phyloP scores from a whole-genome alignment of 208 protist genomes.

The Crithidia brevicula region DNA sequence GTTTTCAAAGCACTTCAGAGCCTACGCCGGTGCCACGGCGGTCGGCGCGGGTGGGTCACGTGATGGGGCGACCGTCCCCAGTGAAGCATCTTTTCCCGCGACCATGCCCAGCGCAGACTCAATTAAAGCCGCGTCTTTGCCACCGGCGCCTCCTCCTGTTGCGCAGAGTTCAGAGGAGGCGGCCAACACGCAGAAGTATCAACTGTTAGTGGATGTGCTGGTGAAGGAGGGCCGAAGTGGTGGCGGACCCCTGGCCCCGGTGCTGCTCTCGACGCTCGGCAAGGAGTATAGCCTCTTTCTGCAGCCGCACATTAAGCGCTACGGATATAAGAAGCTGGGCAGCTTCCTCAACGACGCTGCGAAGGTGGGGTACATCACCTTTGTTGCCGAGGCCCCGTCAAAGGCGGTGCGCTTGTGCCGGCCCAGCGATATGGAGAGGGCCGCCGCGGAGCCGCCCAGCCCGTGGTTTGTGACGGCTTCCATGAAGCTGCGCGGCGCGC shows the following conservation, averaged over 20 bases:
- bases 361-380: constrained; percentile 65
- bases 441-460: constrained; percentile 48
- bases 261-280: constrained; percentile 87
- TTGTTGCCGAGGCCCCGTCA: constrained; percentile 65
- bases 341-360: constrained; percentile 78
- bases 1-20: constrained; percentile 53
- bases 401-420: constrained; percentile 77
- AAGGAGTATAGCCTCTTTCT: constrained; percentile 84
- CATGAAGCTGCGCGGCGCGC: constrained; percentile 32
- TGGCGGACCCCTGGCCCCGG: constrained; percentile 47
- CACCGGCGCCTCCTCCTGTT: background rate
- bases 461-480: constrained; percentile 58
- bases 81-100: background rate
- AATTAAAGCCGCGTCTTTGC: too few species aligned
- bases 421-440: constrained; percentile 53
- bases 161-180: constrained; percentile 11
- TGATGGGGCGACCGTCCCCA: background rate
- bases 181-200: constrained; percentile 25
- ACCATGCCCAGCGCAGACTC: background rate
- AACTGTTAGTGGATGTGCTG: constrained; percentile 69
- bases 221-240: constrained; percentile 61
- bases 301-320: constrained; percentile 49
- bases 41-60: background rate
- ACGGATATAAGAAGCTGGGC: constrained; percentile 84
- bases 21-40: constrained; percentile 13